A percentile compares a stretch with the other conserved stretches of the same genome.
phyloP scores from a whole-genome alignment of 2,329 filamentous ascomycete species.

The Microsporum audouinii region DNA sequence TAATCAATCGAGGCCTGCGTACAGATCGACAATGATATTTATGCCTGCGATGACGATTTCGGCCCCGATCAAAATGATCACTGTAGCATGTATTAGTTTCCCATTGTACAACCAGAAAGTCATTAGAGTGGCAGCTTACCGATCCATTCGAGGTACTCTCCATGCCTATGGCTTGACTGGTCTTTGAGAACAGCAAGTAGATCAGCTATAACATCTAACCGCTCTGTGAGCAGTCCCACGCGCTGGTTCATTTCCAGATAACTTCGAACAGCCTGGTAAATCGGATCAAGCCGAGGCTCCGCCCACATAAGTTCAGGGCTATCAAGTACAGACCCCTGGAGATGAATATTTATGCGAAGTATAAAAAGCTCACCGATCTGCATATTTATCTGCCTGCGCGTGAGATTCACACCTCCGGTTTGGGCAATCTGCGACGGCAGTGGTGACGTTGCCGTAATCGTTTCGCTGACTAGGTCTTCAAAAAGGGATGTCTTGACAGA shows the following conservation, averaged over 20 bases:
- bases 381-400: slow-evolving; percentile 91
- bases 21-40: slow-evolving; percentile 90
- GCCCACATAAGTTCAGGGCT: slow-evolving; percentile 98
- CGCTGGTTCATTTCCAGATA: slow-evolving; percentile 98
- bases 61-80: slow-evolving; percentile 89
- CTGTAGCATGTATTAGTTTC: slow-evolving; percentile 35
- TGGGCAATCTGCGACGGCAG: slow-evolving; percentile 85
- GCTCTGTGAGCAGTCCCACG: slow-evolving; percentile 76
- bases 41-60: slow-evolving; percentile 87
- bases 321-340: slow-evolving; percentile 92
- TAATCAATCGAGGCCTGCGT: slow-evolving; percentile 51
- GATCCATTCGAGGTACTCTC: slow-evolving; percentile 82
- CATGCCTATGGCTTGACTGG: slow-evolving; percentile 85
- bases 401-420: slow-evolving; percentile 83
- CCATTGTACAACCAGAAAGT: slow-evolving; percentile 12
- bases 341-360: slow-evolving; percentile 90
- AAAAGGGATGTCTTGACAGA: slow-evolving; percentile 97
- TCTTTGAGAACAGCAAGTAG: slow-evolving; percentile 87
- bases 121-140: slow-evolving; percentile 44
- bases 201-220: slow-evolving; percentile 87
- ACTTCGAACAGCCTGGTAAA: slow-evolving; percentile 88
- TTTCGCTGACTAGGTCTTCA: slow-evolving; percentile 87
- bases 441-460: slow-evolving; percentile 84
- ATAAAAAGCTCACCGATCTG: slow-evolving; percentile 98
- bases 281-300: slow-evolving; percentile 88